These are phyloP conservation scores for Brassica hybrid DNA, from an alignment of 441 rosid genomes.

Conservation along the genomic window DNA sequence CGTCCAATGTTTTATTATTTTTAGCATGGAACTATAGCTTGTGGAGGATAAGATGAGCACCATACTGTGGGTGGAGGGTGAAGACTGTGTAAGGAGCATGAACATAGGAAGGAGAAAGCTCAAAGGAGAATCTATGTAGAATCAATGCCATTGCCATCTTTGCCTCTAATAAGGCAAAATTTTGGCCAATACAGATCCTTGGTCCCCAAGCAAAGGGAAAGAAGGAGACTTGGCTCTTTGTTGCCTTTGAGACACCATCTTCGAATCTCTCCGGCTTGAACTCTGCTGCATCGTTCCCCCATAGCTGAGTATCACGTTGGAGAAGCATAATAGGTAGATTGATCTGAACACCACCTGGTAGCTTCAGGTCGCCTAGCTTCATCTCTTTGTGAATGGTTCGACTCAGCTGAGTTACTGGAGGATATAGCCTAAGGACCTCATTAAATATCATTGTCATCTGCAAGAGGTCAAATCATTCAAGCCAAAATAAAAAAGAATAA, in stretches of 20 bases:
- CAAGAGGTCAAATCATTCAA: background rate
- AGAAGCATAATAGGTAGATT: constrained; percentile 35
- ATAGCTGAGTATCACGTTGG: constrained; percentile 44
- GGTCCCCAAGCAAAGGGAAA: no score
- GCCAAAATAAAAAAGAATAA: background rate
- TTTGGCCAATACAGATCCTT: no score
- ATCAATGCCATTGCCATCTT: background rate
- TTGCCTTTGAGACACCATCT: no score
- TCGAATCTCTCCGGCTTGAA: no score
- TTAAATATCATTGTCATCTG: constrained; percentile 51
- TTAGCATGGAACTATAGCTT: background rate
- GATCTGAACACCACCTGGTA: constrained; percentile 44
- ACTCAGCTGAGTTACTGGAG: constrained; percentile 27
- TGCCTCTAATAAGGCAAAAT: background rate
- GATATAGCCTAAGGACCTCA: constrained; percentile 52
- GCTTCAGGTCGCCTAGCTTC: constrained; percentile 40
- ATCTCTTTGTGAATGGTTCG: constrained; percentile 40
- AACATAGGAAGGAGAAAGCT: background rate
- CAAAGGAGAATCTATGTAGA: background rate
- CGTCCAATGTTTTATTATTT: background rate
- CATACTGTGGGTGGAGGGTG: background rate
- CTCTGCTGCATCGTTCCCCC: constrained; percentile 2
- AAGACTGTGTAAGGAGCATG: constrained; percentile 8
- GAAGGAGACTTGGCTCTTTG: no score
- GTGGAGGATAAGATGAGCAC: constrained; percentile 3